Percentiles rank a stretch among this genome's conserved stretches.
Evolutionary conservation across 768 basidiomycete genomes (phyloP).

Genomic region (Mycena filopes): DNA sequence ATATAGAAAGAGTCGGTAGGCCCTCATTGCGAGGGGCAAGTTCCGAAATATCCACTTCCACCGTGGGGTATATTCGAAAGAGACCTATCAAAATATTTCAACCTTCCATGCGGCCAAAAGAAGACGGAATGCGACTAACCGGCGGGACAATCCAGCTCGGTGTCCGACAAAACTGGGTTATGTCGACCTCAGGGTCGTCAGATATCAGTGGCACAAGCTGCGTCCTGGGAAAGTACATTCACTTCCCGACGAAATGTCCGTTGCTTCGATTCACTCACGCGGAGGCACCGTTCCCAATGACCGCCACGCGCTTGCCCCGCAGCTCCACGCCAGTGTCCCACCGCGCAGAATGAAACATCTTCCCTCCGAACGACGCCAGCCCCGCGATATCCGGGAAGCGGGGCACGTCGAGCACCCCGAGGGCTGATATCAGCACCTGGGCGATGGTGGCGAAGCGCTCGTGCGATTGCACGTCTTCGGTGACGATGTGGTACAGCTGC

Average conservation of each 20-base stretch:
- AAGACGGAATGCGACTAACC: slow-evolving; percentile 44
- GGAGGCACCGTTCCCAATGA: slow-evolving; percentile 69
- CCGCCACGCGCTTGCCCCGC: slow-evolving; percentile 59
- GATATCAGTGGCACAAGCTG: slow-evolving; percentile 68
- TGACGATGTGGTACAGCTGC: slow-evolving; percentile 43
- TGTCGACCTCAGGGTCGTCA: slow-evolving; percentile 56
- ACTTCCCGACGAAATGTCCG: neutral
- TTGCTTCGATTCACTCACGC: slow-evolving; percentile 47
- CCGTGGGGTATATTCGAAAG: slow-evolving; percentile 40
- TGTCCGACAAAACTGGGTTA: slow-evolving; percentile 69
- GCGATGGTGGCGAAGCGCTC: slow-evolving; percentile 44
- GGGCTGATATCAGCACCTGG: slow-evolving; percentile 63
- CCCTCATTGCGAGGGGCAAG: slow-evolving; percentile 49
- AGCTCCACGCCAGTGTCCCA: slow-evolving; percentile 57
- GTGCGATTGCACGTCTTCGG: slow-evolving; percentile 45
- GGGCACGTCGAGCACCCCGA: slow-evolving; percentile 59
- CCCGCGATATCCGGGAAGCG: slow-evolving; percentile 48
- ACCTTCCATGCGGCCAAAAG: neutral
- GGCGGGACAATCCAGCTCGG: slow-evolving; percentile 67
- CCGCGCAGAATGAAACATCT: slow-evolving; percentile 61
- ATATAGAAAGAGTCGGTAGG: slow-evolving; percentile 40
- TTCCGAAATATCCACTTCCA: slow-evolving; percentile 55
- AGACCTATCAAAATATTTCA: slow-evolving; percentile 30
- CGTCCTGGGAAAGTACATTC: slow-evolving; percentile 51
- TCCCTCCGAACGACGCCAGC: slow-evolving; percentile 55